phyloP scores from a whole-genome alignment of 768 basidiomycete species.

The Peribolospora baueri region DNA sequence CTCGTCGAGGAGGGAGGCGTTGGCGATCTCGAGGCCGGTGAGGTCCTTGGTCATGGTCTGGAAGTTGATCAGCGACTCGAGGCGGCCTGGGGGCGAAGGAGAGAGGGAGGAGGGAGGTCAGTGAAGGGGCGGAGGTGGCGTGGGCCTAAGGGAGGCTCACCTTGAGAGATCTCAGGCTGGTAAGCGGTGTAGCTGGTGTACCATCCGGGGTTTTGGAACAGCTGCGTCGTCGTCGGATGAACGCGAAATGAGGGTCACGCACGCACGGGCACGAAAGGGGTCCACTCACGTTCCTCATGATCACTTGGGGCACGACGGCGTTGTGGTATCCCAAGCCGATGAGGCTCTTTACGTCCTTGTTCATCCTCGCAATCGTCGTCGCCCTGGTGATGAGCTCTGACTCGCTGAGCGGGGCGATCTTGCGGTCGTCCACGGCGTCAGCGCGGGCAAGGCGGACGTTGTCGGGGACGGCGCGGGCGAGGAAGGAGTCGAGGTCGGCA shows the following conservation, averaged over 20 bases:
- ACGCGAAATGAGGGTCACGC: slow-evolving; percentile 11
- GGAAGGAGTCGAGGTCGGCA: slow-evolving; percentile 65
- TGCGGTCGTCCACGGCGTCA: slow-evolving; percentile 37
- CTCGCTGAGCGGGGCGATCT: slow-evolving; percentile 56
- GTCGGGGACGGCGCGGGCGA: slow-evolving; percentile 54
- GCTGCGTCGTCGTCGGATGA: background rate
- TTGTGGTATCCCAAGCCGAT: slow-evolving; percentile 97
- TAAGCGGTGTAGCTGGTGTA: slow-evolving; percentile 87
- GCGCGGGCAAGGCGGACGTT: slow-evolving; percentile 43
- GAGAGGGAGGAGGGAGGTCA: background rate
- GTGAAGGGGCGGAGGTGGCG: too few relatives aligned
- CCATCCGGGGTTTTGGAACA: slow-evolving; percentile 78
- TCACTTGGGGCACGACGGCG: slow-evolving; percentile 83
- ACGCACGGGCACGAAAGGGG: slow-evolving; percentile 1
- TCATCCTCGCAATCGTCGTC: slow-evolving; percentile 47
- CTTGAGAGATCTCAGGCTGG: slow-evolving; percentile 97
- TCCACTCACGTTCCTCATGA: slow-evolving; percentile 43
- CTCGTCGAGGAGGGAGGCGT: slow-evolving; percentile 85
- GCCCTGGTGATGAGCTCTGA: slow-evolving; percentile 54
- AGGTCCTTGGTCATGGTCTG: slow-evolving; percentile 90
- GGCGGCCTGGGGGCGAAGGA: slow-evolving; percentile 36
- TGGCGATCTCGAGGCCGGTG: slow-evolving; percentile 83
- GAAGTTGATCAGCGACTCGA: slow-evolving; percentile 88
- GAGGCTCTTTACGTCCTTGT: slow-evolving; percentile 67
- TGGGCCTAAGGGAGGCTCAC: slow-evolving; percentile 22